A percentile compares a stretch with the other conserved stretches of the same genome.
phyloP scores from a whole-genome alignment of 768 basidiomycete species.

The Amanita exitialis region DNA sequence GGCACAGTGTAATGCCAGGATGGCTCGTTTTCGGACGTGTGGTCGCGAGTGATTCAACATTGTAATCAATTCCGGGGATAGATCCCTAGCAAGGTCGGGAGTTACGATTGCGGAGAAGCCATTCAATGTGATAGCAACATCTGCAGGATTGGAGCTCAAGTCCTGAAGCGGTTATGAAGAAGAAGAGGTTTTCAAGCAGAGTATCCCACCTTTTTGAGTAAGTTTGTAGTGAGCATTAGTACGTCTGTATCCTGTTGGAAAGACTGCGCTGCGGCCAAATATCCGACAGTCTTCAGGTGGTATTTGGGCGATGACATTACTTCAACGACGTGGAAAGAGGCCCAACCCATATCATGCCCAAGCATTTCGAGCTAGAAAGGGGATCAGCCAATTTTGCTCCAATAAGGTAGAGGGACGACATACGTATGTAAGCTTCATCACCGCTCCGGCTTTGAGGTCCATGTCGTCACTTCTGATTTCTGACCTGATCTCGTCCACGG shows the following conservation, averaged over 20 bases:
- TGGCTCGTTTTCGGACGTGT: conserved; percentile 83
- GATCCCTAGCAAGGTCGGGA: conserved; percentile 83
- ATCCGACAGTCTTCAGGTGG: conserved; percentile 92
- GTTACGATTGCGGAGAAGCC: conserved; percentile 82
- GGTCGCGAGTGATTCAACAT: conserved; percentile 88
- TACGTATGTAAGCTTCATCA: conserved; percentile 95
- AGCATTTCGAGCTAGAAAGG: conserved; percentile 84
- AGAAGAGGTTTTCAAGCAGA: conserved; percentile 6
- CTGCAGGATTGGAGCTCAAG: conserved; percentile 64
- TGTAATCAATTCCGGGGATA: conserved; percentile 73
- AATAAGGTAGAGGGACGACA: conserved; percentile 22
- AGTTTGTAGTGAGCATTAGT: conserved; percentile 93
- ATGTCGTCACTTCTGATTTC: conserved; percentile 93
- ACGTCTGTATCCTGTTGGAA: conserved; percentile 95
- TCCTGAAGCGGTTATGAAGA: conserved; percentile 43
- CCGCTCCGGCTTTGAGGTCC: conserved; percentile 92
- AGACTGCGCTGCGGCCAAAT: conserved; percentile 86
- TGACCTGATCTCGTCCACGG: conserved; percentile 86
- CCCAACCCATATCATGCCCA: conserved; percentile 90
- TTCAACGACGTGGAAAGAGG: conserved; percentile 94
- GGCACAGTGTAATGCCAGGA: conserved; percentile 75
- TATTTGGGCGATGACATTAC: conserved; percentile 92
- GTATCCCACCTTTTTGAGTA: conserved; percentile 76
- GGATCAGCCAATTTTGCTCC: conserved; percentile 5
- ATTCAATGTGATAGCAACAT: conserved; percentile 67